Evolutionary conservation across 805 yeast species (phyloP), one percentile per base, ranked within the genome.

Genomic region (Candida insectorum): DNA sequence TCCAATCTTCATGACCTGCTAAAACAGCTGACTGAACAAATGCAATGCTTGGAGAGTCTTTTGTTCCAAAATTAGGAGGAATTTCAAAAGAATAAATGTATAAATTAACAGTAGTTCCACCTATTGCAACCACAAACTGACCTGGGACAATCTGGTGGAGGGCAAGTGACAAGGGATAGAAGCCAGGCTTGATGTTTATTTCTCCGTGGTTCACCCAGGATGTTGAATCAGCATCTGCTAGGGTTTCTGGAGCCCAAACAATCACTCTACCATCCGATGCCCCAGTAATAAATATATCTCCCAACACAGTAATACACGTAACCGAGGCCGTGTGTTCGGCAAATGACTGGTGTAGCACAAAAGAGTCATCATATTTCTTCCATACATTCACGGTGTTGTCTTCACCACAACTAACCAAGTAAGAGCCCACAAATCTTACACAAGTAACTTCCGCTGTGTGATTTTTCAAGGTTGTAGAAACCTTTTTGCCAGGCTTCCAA

Each of bases 1-100:
- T 75, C 99, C 99, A 93, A 58, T 89, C 96, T 58, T 93, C 98
- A 55, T 93, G 98, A 4, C 99, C 98, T 17, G 79, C 71, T 21
- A 93, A 58, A 6, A 62, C 62, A 1, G 88, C 83, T 19, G 69
- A 64, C 33, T 61, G 63, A 6, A 47, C 33, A 26, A 70, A 7
- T 11, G 11, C 23, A 20, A 20, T 8, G 11, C 10, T 20, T 5
- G 13, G 6, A 7, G 22, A 11, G 6, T 32, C 25, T 4, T 3
- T 19, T 2, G 24, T 5, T 11, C 6, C 20, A 5, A n/a, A 10
- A 4, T 21, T 15, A 4, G 12, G 7, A 5, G 4, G 30, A 8
- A 43, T 48, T n/a, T n/a, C n/a, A 40, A 79, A 72, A 0, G 80
- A 56, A 46, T 75, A 77, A 4, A 85, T 66, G 38, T 69, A 77